phyloP scores from a whole-genome alignment of 768 basidiomycete genomes.

The Suillus subluteus region DNA sequence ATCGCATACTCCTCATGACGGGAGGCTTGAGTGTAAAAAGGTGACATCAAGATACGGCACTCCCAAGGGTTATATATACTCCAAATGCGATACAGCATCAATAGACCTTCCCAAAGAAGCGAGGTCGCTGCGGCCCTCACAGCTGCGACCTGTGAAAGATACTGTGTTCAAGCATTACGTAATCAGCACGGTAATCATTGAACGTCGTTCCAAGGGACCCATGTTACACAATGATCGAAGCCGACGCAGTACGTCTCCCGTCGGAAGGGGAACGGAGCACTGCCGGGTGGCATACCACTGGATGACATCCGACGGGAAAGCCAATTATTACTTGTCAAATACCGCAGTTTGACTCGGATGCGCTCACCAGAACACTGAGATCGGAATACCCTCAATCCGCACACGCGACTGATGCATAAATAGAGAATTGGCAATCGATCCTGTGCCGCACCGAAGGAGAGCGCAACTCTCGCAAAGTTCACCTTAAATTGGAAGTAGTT shows the following conservation, averaged over 20 bases:
- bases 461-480: neutral
- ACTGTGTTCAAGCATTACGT: neutral
- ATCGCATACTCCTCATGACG: neutral
- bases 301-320: constrained; percentile 2
- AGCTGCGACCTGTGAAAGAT: neutral
- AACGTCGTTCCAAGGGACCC: too few species aligned
- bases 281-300: neutral
- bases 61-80: neutral
- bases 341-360: neutral
- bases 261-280: neutral
- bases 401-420: neutral
- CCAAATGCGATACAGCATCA: too few species aligned
- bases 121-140: neutral
- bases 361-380: neutral
- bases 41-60: neutral
- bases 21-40: too few species aligned
- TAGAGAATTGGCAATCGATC: neutral
- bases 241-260: neutral
- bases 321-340: too few species aligned
- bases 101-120: neutral
- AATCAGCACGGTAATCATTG: neutral
- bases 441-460: neutral
- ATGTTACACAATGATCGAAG: neutral
- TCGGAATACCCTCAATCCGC: neutral
- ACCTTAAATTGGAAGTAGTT: neutral